Evolutionary conservation across 2,329 filamentous ascomycete species (phyloP).

Genomic region (Penicillium sp.): DNA sequence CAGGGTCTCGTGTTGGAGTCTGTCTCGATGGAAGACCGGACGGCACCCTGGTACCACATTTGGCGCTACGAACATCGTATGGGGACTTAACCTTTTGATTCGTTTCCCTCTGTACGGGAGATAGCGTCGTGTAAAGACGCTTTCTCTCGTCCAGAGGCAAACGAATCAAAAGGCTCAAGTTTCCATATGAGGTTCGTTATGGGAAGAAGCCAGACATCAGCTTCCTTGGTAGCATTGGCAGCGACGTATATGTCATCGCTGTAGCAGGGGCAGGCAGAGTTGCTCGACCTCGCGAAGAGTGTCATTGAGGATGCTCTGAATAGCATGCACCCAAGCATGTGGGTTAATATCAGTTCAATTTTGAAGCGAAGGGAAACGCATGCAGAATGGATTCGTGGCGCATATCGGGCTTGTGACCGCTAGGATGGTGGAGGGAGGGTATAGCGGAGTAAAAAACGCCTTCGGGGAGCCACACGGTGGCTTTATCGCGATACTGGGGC

Average conservation of each 20-base stretch:
- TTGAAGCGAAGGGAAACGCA: constrained; percentile 43
- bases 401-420: constrained; percentile 42
- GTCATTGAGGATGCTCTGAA: constrained; percentile 37
- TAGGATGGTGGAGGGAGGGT: constrained; percentile 37
- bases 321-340: constrained; percentile 39
- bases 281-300: constrained; percentile 28
- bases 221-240: no score
- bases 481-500: constrained; percentile 39
- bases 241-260: constrained; percentile 16
- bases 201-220: no score
- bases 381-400: constrained; percentile 46
- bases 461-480: constrained; percentile 43
- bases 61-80: no score
- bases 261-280: constrained; percentile 29
- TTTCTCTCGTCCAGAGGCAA: no score
- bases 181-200: no score
- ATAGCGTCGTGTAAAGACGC: no score
- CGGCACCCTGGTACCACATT: no score
- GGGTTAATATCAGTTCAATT: constrained; percentile 44
- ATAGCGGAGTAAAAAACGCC: constrained; percentile 42
- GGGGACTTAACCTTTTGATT: no score
- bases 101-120: no score
- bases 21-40: no score
- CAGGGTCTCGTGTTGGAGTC: no score
- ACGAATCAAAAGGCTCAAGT: no score